Base-by-base conservation (phyloP, 805 yeast genomes). In the Yarrowia hollandica region DNA sequence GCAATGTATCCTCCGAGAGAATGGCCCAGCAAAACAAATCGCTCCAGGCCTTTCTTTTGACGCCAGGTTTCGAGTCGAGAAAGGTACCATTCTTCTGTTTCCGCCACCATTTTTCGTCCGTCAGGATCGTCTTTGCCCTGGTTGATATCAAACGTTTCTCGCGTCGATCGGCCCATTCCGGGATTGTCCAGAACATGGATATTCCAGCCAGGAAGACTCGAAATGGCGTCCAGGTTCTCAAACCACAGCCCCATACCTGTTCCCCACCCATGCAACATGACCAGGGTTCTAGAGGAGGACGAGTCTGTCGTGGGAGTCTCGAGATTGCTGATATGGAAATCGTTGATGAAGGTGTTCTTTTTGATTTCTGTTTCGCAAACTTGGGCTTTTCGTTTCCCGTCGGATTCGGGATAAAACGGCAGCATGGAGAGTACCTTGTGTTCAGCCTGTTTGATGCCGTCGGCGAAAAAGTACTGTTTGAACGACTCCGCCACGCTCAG, bases 1-100 rank as follows among this genome's bases (percentile, higher is more conserved):
- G 88, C 80, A 72, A 89, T 73, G 65, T 86, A 84, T 0, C 90
- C 94, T 28, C 96, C 96, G 63, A 82, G 82, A 0, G 95, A 87
- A 69, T 88, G 96, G 0, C 90, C 92, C 18, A 88, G 72, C 12
- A 88, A 67, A 65, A 81, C 85, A 35, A 88, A 78, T 62, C 80
- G 77, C 1, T 75, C 77, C 10, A 88, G 68, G 0, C 76, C 75
- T 18, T 79, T 72, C 8, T 65, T 71, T 7, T 60, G 61, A 64
- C 94, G 74, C 94, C 95, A 88, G 6, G 71, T 68, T 55, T 88
- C 92, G 6, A 88, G 69, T 2, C 84, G 79, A 9, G 78, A 79
- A 7, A 74, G 68, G 61, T 76, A 76, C 73, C 77, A 76, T 5
- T 65, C 62, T 58, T 74, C 74, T 3, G 76, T 71, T 12, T 63